Percentiles rank a stretch among this genome's conserved stretches.
Evolutionary conservation across 441 rosid genomes (phyloP).

Genomic region (Euphorbia celastroides): DNA sequence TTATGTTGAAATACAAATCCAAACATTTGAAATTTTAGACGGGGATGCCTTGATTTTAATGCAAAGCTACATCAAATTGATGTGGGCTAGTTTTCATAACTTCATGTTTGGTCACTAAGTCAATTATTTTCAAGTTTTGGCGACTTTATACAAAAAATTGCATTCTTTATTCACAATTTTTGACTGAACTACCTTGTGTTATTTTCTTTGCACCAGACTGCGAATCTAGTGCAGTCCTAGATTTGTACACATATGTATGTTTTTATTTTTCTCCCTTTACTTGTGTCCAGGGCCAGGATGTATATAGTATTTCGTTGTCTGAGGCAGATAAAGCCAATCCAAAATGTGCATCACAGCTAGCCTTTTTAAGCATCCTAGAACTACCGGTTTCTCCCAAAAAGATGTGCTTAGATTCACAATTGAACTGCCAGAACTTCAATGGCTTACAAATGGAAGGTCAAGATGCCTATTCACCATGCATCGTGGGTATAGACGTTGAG

Average conservation of each 20-base stretch:
- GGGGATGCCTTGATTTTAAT: background rate
- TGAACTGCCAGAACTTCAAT: conserved; percentile 51
- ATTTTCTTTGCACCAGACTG: conserved; percentile 7
- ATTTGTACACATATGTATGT: background rate
- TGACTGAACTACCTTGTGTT: background rate
- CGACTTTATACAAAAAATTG: background rate
- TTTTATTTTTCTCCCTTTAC: background rate
- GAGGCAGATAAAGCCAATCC: conserved; percentile 44
- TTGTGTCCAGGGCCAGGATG: conserved; percentile 55
- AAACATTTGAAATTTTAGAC: conserved; percentile 1
- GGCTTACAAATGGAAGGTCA: conserved; percentile 49
- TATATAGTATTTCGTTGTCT: conserved; percentile 63
- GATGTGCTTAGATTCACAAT: conserved; percentile 41
- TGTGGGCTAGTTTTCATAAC: background rate
- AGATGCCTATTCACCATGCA: conserved; percentile 54
- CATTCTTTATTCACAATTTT: background rate
- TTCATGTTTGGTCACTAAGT: background rate
- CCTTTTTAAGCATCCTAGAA: conserved; percentile 60
- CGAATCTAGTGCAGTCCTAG: background rate
- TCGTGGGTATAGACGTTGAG: conserved; percentile 59
- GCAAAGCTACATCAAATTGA: background rate
- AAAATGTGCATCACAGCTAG: conserved; percentile 41
- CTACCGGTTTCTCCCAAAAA: conserved; percentile 56
- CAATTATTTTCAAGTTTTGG: background rate
- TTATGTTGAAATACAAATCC: background rate